Evolutionary conservation across 495 filamentous ascomycete genomes (phyloP).

Genomic region (Penicillium salamii): DNA sequence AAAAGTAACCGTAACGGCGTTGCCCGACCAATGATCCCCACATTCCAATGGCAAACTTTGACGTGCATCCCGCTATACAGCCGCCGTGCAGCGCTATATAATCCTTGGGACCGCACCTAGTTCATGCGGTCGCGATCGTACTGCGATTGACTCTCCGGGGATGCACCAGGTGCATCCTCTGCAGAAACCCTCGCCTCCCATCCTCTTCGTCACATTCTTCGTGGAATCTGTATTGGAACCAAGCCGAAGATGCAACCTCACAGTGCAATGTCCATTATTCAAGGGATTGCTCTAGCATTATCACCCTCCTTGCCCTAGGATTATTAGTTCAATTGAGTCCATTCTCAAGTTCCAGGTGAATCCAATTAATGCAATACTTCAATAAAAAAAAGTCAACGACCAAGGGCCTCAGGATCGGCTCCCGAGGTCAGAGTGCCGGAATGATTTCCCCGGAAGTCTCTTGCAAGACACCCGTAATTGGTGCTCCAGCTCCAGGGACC

Average conservation of each 20-base stretch:
- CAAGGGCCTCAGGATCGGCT: too few relatives aligned
- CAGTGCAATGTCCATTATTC: too few relatives aligned
- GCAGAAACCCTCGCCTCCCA: conserved; percentile 7
- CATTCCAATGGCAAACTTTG: conserved; percentile 30
- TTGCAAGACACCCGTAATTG: conserved; percentile 8
- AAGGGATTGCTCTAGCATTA: too few relatives aligned
- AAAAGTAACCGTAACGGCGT: too few relatives aligned
- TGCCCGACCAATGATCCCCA: conserved; percentile 11
- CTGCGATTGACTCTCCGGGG: not conserved
- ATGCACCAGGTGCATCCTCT: not conserved
- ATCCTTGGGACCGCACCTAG: too few relatives aligned
- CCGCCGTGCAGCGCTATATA: conserved; percentile 14
- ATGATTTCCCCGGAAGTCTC: conserved; percentile 3
- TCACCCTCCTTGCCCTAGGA: too few relatives aligned
- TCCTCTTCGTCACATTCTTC: conserved; percentile 19
- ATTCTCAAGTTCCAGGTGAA: too few relatives aligned
- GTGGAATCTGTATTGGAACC: too few relatives aligned
- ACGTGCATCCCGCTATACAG: conserved; percentile 23
- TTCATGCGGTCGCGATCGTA: conserved; percentile 1
- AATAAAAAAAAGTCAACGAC: not conserved
- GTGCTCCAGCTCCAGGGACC: conserved; percentile 4
- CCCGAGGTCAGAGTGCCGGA: too few relatives aligned
- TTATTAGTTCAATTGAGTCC: too few relatives aligned
- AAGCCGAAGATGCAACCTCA: too few relatives aligned
- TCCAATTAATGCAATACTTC: too few relatives aligned